These are phyloP conservation scores for Botrytis fabae DNA, from an alignment of 2,329 filamentous ascomycete species.

Conservation along the genomic window DNA sequence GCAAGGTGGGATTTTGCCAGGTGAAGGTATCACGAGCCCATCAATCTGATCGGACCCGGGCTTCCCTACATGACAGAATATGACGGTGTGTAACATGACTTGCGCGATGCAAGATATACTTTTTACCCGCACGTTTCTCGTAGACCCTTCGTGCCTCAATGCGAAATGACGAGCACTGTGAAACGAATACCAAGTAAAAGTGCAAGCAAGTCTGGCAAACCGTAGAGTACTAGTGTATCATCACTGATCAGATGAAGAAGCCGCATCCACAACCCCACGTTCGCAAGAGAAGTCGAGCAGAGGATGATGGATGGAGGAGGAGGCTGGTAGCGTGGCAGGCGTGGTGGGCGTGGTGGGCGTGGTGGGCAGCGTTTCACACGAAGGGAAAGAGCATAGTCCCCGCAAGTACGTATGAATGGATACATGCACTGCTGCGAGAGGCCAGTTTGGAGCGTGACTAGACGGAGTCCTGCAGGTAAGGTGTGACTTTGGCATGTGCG, in stretches of 20 bases:
- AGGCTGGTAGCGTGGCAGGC: background rate
- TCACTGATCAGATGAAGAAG: constrained; percentile 9
- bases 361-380: constrained; percentile 7
- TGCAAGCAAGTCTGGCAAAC: background rate
- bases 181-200: constrained; percentile 6
- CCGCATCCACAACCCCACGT: background rate
- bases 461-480: background rate
- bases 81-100: constrained; percentile 11
- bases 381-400: background rate
- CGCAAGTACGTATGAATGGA: background rate
- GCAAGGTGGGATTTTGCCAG: constrained; percentile 2
- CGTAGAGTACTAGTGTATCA: background rate
- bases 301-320: background rate
- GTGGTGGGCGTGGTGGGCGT: background rate
- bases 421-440: background rate
- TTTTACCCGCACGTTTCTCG: constrained; percentile 2
- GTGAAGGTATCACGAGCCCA: constrained; percentile 5
- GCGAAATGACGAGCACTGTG: constrained; percentile 4
- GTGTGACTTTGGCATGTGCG: constrained; percentile 1
- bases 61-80: background rate
- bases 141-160: constrained; percentile 3
- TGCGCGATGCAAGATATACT: constrained; percentile 9
- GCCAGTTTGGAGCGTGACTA: background rate
- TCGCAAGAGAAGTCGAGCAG: background rate
- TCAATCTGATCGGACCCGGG: background rate